A percentile compares a stretch with the other conserved stretches of the same genome.
phyloP scores from a whole-genome alignment of 495 filamentous ascomycete genomes.

The Aspergillus sclerotioniger region DNA sequence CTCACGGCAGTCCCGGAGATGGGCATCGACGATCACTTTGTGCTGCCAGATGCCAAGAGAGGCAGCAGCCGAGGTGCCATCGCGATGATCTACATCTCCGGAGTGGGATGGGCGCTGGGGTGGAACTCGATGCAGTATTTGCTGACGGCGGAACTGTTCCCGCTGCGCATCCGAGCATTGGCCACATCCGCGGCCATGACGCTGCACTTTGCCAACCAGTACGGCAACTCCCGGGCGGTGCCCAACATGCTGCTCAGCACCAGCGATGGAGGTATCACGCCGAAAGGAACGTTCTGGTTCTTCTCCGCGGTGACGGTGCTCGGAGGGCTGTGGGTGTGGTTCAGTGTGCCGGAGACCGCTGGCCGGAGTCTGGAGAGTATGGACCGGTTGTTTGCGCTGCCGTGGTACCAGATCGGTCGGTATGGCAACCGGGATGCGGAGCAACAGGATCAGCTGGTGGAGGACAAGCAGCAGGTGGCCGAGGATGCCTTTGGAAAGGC shows the following conservation, averaged over 20 bases:
- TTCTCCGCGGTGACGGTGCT: slow-evolving; percentile 62
- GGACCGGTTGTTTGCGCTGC: slow-evolving; percentile 65
- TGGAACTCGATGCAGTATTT: slow-evolving; percentile 79
- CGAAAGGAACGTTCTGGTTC: slow-evolving; percentile 65
- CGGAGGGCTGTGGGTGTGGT: slow-evolving; percentile 58
- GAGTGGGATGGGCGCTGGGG: slow-evolving; percentile 68
- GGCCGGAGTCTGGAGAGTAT: slow-evolving; percentile 52
- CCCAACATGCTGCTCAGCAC: slow-evolving; percentile 55
- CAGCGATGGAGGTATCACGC: slow-evolving; percentile 43
- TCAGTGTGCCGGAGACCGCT: slow-evolving; percentile 43
- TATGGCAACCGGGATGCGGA: slow-evolving; percentile 59
- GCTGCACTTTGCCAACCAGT: slow-evolving; percentile 72
- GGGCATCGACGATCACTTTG: slow-evolving; percentile 34
- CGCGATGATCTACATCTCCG: slow-evolving; percentile 65
- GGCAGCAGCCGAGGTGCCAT: slow-evolving; percentile 54
- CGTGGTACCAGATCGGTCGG: slow-evolving; percentile 63
- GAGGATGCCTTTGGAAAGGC: slow-evolving; percentile 12
- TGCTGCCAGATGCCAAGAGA: slow-evolving; percentile 28
- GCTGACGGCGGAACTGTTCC: slow-evolving; percentile 73
- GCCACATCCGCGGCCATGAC: slow-evolving; percentile 45
- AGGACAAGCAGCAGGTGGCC: slow-evolving; percentile 29
- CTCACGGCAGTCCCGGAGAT: slow-evolving; percentile 52
- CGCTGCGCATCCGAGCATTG: slow-evolving; percentile 51
- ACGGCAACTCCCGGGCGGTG: slow-evolving; percentile 58
- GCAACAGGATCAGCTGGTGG: slow-evolving; percentile 35